Conservation (phyloP, 1,284 basidiomycete genomes). For the Filobasidium uniguttulatum region DNA sequence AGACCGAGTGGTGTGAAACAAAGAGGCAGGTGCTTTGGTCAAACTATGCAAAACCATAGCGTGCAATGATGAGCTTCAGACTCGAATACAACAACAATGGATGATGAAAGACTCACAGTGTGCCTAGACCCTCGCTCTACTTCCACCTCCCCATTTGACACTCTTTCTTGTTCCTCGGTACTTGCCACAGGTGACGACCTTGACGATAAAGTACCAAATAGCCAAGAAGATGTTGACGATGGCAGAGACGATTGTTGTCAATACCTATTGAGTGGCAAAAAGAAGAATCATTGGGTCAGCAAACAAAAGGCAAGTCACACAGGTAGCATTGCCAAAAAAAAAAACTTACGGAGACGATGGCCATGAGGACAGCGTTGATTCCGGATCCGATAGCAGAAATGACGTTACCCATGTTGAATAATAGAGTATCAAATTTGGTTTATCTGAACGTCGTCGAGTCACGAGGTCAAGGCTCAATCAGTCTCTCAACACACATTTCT, state of each 20-base stretch:
- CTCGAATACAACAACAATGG: too few relatives aligned
- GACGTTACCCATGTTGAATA: slow-evolving; percentile 3
- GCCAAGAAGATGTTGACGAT: slow-evolving; percentile 1
- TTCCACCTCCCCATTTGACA: background rate
- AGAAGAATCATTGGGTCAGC: background rate
- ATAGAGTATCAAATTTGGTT: background rate
- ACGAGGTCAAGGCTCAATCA: too few relatives aligned
- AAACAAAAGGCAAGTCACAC: background rate
- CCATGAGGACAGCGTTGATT: slow-evolving; percentile 2
- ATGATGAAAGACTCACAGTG: too few relatives aligned
- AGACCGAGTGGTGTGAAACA: too few relatives aligned
- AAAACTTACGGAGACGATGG: background rate
- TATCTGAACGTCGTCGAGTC: background rate
- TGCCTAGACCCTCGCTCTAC: background rate
- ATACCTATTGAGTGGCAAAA: background rate
- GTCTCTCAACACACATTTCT: too few relatives aligned
- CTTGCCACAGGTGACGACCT: slow-evolving; percentile 2
- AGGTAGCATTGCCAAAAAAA: background rate
- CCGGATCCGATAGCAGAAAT: background rate
- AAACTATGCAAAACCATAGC: too few relatives aligned
- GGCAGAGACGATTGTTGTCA: slow-evolving; percentile 1
- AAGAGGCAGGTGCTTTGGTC: too few relatives aligned
- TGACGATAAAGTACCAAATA: slow-evolving; percentile 3
- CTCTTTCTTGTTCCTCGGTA: background rate
- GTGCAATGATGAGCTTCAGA: too few relatives aligned